A percentile compares a stretch with the other conserved stretches of the same genome.
Evolutionary conservation across 2,329 filamentous ascomycete genomes (phyloP).

Genomic region (Epicoccum nigrum): DNA sequence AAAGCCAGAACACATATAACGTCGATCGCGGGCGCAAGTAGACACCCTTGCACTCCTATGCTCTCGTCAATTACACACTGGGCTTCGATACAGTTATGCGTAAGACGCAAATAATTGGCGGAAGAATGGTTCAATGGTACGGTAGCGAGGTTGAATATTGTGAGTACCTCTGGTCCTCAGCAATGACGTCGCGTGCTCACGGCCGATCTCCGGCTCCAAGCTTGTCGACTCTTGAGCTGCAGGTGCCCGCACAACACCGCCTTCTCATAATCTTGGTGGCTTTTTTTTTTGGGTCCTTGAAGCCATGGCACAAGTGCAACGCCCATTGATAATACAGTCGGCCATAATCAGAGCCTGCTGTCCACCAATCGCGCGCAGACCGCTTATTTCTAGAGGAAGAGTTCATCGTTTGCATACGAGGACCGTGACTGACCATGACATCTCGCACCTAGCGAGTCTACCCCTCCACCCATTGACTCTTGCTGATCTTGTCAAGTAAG

Average conservation of each 20-base stretch:
- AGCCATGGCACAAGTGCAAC: conserved; percentile 40
- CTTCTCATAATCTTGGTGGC: neutral
- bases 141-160: too few relatives aligned
- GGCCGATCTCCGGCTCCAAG: conserved; percentile 7
- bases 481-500: conserved; percentile 84
- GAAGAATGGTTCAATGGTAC: too few relatives aligned
- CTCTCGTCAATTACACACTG: too few relatives aligned
- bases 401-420: conserved; percentile 44
- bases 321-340: conserved; percentile 46
- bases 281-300: neutral
- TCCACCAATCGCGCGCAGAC: conserved; percentile 28
- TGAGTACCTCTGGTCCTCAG: too few relatives aligned
- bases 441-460: conserved; percentile 76
- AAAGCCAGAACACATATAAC: too few relatives aligned
- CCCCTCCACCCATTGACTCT: conserved; percentile 83
- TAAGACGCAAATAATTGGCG: too few relatives aligned
- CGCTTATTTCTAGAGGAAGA: conserved; percentile 24
- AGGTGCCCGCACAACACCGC: conserved; percentile 2
- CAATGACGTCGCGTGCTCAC: conserved; percentile 3
- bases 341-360: conserved; percentile 45
- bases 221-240: conserved; percentile 15
- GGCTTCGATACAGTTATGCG: too few relatives aligned
- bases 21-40: too few relatives aligned
- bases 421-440: conserved; percentile 70
- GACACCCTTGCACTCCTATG: too few relatives aligned